These are phyloP conservation scores for Globisporangium sylvaticum DNA, from an alignment of 352 stramenopile species.

Conservation along the genomic window DNA sequence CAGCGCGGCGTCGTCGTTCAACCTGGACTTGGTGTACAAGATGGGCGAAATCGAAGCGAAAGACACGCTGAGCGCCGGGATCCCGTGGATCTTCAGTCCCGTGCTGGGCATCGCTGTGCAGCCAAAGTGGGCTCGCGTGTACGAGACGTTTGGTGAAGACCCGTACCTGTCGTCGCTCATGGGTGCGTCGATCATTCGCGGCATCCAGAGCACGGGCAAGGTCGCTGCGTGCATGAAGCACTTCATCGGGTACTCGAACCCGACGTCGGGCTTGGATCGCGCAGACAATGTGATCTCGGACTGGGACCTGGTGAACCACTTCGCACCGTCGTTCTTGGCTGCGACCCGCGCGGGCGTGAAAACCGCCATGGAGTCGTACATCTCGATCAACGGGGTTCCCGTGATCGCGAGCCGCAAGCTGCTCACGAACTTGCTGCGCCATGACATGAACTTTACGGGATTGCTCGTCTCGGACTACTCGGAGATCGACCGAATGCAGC, in stretches of 20 bases:
- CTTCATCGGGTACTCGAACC: conserved; percentile 84
- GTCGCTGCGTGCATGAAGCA: conserved; percentile 88
- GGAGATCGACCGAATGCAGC: conserved; percentile 87
- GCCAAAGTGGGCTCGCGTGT: conserved; percentile 87
- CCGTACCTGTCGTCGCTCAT: conserved; percentile 70
- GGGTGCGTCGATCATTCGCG: conserved; percentile 62
- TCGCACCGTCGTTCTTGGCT: conserved; percentile 69
- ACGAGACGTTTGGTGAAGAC: conserved; percentile 93
- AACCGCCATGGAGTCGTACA: conserved; percentile 91
- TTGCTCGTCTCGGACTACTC: conserved; percentile 91
- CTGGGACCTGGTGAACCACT: conserved; percentile 72
- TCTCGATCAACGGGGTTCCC: conserved; percentile 83
- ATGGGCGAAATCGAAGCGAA: conserved; percentile 77
- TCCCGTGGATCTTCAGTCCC: conserved; percentile 90
- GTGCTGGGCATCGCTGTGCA: conserved; percentile 81
- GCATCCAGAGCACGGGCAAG: conserved; percentile 67
- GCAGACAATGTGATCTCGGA: conserved; percentile 65
- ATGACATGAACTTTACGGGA: conserved; percentile 87
- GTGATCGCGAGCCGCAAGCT: conserved; percentile 83
- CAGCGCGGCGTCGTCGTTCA: conserved; percentile 88
- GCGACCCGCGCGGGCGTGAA: conserved; percentile 64
- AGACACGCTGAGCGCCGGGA: conserved; percentile 84
- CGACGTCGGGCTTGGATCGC: conserved; percentile 60
- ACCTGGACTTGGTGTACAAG: conserved; percentile 58
- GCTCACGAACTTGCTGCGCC: conserved; percentile 71